Evolutionary conservation across 2,329 filamentous ascomycete genomes (phyloP), one percentile per base, ranked within the genome.

Genomic region (Curvularia lunata): DNA sequence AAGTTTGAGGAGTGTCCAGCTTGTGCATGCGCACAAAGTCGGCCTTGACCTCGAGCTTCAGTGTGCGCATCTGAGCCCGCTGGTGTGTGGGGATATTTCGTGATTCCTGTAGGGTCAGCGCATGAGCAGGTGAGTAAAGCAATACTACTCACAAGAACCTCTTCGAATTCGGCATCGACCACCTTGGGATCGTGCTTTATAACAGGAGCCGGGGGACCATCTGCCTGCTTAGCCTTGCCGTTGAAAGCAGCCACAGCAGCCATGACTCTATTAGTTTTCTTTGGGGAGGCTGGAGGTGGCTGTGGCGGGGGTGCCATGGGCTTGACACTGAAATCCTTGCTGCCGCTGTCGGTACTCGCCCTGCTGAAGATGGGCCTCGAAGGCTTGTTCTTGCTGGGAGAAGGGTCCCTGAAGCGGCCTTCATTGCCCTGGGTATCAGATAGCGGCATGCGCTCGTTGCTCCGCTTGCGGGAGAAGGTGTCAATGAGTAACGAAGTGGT

Each of bases 31-130:
- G 88, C 68, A 98, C 92, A 69, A 99, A 96, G 72, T 98, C 93
- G 73, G 92, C 91, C 79, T 99, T 99, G 80, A 98, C 93, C 34
- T 91, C 90, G 64, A 91, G 85, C 62, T 91, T 92, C 59, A 99
- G 81, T 55, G 88, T 93, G 45, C 94, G 86, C 92, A 99, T 97
- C 79, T 96, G 96, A 76, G 94, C 92, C 54, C 94, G 85, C 82
- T 97, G 92, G 63, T 97, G 91, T 71, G 96, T 91, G 3, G 94
- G 93, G 53, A 98, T 96, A 70, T 98, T 97, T 63, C 94, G 86
- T 18, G 93, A 88, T 74, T 97, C 92, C 77, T 96, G 23, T 1
- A 18, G 37, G 78, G 61, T 86, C 81, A 66, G 82, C 21, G 42
- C 16, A 28, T 18, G 23, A 1, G 41, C 19, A 28, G 27, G 10